Base-by-base conservation (phyloP, 805 yeast genomes). In the Barnettozyma vustinii region DNA sequence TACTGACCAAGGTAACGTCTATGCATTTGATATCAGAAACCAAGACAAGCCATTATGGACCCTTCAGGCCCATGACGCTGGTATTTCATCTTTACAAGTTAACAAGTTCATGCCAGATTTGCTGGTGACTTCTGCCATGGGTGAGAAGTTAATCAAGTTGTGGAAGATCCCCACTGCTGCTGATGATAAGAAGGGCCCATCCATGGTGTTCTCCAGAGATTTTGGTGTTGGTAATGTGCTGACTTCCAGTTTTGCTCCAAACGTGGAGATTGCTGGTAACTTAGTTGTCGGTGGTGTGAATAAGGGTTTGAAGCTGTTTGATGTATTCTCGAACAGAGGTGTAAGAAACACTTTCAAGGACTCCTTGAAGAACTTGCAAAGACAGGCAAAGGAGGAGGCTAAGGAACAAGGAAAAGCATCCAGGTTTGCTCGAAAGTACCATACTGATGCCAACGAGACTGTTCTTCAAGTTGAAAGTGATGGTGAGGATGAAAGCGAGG, bases 21-120 rank as follows among this genome's bases (percentile, higher is more conserved):
- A 88, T 71, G 84, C 92, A 53, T 92, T 85, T 60, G 99, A 92
- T 66, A 84, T 88, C 41, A 80, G 96, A 65, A 71, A 70, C 45
- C 78, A 74, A 36, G 76, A 74, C 42, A 70, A 74, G 49, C 91
- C 97, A 18, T 60, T 92, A 30, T 94, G 99, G 99, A 88, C 96
- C 2, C 74, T 94, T 57, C 96, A 94, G 67, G 98, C 98, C 2
- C 99, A 94, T 65, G 98, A 94, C 69, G 79, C 96, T 2, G 97
- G 96, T 52, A 84, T 94, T 52, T 84, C 97, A 5, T 75, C 92
- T 2, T 75, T 94, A 56, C 84, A 84, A 56, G 76, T 83, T 35
- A 91, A 88, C 68, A 63, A 64, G 23, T 77, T 72, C 62, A 64
- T 89, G 30, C 82, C 83, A 23, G 94, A 92, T 18, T 69, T 87